These are phyloP conservation scores for Casuarina cunninghamiana DNA, from an alignment of 306 rosid genomes.

Conservation along the genomic window DNA sequence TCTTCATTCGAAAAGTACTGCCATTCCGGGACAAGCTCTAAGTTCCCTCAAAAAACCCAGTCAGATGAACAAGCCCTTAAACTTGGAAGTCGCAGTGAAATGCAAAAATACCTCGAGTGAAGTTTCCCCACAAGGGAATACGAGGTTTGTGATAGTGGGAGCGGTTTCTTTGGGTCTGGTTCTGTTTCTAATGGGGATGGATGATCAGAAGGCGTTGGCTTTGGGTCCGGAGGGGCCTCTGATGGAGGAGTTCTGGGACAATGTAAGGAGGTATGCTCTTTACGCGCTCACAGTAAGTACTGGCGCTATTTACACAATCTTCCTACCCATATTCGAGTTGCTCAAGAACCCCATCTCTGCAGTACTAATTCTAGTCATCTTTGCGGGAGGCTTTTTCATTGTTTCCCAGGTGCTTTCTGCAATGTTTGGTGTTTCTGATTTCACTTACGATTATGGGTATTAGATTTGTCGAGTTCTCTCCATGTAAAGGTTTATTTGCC, in stretches of 20 bases:
- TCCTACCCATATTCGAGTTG: slow-evolving; percentile 64
- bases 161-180: slow-evolving; percentile 65
- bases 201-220: slow-evolving; percentile 70
- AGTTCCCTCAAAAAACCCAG: not conserved
- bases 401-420: slow-evolving; percentile 80
- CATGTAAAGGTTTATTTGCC: not conserved
- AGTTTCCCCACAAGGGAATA: slow-evolving; percentile 17
- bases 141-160: slow-evolving; percentile 55
- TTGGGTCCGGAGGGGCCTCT: slow-evolving; percentile 92
- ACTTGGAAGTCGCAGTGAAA: slow-evolving; percentile 19
- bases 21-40: not conserved
- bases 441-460: slow-evolving; percentile 63
- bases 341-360: slow-evolving; percentile 92
- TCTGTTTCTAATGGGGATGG: slow-evolving; percentile 49
- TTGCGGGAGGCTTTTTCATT: slow-evolving; percentile 62
- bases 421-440: slow-evolving; percentile 87
- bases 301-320: slow-evolving; percentile 69
- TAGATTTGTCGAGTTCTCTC: slow-evolving; percentile 12
- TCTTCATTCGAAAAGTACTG: slow-evolving; percentile 13
- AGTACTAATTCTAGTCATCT: slow-evolving; percentile 54
- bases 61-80: not conserved
- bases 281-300: slow-evolving; percentile 88
- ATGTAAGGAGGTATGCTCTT: slow-evolving; percentile 77
- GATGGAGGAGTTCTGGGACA: slow-evolving; percentile 95
- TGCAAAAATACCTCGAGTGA: slow-evolving; percentile 3